These are phyloP conservation scores for Dipteronia dyeriana DNA, from an alignment of 345 rosid genomes.

Conservation along the genomic window DNA sequence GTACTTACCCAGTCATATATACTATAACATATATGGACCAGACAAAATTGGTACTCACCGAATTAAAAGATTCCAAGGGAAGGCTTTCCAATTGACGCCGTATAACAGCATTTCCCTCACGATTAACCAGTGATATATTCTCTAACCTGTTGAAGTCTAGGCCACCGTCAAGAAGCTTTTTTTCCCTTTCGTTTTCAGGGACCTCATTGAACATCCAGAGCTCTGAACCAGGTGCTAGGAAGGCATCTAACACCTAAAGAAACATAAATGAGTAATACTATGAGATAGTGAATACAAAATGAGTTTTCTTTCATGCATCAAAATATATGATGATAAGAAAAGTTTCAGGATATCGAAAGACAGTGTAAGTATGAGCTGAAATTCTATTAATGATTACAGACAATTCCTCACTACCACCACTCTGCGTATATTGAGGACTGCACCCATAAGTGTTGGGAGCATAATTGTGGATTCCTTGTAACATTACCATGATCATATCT, in stretches of 20 bases:
- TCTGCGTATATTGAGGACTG: conserved; percentile 16
- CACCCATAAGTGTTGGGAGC: conserved; percentile 30
- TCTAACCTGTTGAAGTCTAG: conserved; percentile 55
- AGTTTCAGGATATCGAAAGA: conserved; percentile 16
- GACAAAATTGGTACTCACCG: conserved; percentile 42
- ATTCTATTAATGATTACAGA: conserved; percentile 14
- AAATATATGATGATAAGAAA: not conserved
- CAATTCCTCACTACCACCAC: conserved; percentile 31
- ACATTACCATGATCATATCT: conserved; percentile 77
- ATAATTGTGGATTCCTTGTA: conserved; percentile 31
- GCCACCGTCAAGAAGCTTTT: conserved; percentile 71
- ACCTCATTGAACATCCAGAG: conserved; percentile 92
- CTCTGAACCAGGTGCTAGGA: conserved; percentile 65
- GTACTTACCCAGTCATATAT: not conserved
- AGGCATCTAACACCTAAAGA: conserved; percentile 68
- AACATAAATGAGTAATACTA: conserved; percentile 19
- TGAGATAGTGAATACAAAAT: not conserved
- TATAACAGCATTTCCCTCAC: conserved; percentile 77
- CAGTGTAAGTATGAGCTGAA: conserved; percentile 18
- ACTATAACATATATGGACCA: conserved; percentile 9
- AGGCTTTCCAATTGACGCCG: conserved; percentile 76
- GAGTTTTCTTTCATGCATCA: not conserved
- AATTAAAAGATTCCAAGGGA: conserved; percentile 72
- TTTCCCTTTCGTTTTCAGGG: conserved; percentile 64
- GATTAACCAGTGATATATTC: conserved; percentile 58